Conservation (phyloP, 495 filamentous ascomycete species). For the Poronia punctata region DNA sequence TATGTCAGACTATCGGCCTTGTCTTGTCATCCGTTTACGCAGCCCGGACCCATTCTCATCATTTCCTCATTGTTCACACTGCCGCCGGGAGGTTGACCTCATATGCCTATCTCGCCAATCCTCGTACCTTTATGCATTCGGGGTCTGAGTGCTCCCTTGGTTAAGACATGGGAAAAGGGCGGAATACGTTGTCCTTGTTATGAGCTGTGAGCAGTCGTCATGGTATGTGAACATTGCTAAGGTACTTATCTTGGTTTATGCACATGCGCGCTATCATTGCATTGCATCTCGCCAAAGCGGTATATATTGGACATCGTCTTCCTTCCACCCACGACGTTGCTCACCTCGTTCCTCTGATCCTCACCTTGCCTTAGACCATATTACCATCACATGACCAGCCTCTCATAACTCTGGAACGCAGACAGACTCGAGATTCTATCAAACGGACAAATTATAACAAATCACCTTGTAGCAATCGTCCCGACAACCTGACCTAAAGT, state of each 20-base stretch:
- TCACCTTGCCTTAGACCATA: slow-evolving; percentile 7
- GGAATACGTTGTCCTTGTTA: not conserved
- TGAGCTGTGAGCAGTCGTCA: slow-evolving; percentile 1
- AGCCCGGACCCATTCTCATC: not conserved
- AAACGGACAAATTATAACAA: too few relatives aligned
- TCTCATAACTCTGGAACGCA: too few relatives aligned
- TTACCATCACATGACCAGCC: too few relatives aligned
- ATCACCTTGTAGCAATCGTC: too few relatives aligned
- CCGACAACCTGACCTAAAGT: too few relatives aligned
- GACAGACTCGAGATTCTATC: too few relatives aligned
- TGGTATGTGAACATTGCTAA: not conserved
- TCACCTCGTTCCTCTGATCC: slow-evolving; percentile 4
- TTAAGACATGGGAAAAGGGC: slow-evolving; percentile 6
- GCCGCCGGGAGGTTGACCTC: slow-evolving; percentile 7
- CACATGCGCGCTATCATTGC: too few relatives aligned
- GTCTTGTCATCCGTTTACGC: too few relatives aligned
- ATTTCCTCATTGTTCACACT: not conserved
- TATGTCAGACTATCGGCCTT: too few relatives aligned
- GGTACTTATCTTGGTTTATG: too few relatives aligned
- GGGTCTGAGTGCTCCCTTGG: slow-evolving; percentile 4
- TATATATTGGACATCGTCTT: slow-evolving; percentile 3
- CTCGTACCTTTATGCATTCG: slow-evolving; percentile 8
- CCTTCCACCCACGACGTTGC: not conserved
- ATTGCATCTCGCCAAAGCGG: slow-evolving; percentile 7
- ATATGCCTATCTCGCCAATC: slow-evolving; percentile 3